Evolutionary conservation across 225 moss, liverwort and hornwort species (phyloP).

Genomic region (Ulota crispa): DNA sequence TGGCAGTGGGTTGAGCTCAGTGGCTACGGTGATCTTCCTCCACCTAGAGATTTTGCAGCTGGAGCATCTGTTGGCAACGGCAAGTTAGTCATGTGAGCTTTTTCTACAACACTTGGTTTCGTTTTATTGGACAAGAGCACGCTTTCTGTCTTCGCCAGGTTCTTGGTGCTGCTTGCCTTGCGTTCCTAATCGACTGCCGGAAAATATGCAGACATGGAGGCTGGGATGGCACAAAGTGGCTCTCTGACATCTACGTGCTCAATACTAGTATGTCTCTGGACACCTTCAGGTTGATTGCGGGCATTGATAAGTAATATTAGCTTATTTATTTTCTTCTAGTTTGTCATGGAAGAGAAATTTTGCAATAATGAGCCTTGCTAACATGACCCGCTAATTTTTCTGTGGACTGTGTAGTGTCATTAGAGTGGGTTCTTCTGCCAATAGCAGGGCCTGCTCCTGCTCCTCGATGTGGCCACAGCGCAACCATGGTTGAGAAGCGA

Average conservation of each 20-base stretch:
- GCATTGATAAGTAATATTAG: not conserved
- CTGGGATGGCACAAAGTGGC: slow-evolving; percentile 97
- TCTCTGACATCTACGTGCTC: slow-evolving; percentile 91
- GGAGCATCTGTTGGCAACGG: slow-evolving; percentile 94
- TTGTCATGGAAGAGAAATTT: not conserved
- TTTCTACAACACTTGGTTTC: slow-evolving; percentile 10
- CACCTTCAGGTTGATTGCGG: not conserved
- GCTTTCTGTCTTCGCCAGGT: slow-evolving; percentile 17
- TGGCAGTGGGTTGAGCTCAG: slow-evolving; percentile 98
- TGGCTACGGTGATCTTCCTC: slow-evolving; percentile 93
- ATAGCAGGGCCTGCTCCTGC: slow-evolving; percentile 78
- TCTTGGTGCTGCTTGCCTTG: slow-evolving; percentile 21
- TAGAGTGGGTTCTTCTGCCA: slow-evolving; percentile 85
- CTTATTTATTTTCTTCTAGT: slow-evolving; percentile 4
- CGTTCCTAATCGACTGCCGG: slow-evolving; percentile 5
- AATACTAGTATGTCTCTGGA: slow-evolving; percentile 77
- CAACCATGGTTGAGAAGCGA: slow-evolving; percentile 99
- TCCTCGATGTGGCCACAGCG: slow-evolving; percentile 96
- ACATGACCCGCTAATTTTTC: not conserved
- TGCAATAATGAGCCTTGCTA: slow-evolving; percentile 8
- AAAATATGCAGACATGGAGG: slow-evolving; percentile 87
- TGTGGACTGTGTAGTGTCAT: slow-evolving; percentile 63
- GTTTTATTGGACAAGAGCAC: slow-evolving; percentile 1
- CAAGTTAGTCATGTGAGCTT: slow-evolving; percentile 94
- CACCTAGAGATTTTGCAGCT: slow-evolving; percentile 97